Base-by-base conservation (phyloP, 2,329 filamentous ascomycete species). In the Lecanoromycetidae sp. region DNA sequence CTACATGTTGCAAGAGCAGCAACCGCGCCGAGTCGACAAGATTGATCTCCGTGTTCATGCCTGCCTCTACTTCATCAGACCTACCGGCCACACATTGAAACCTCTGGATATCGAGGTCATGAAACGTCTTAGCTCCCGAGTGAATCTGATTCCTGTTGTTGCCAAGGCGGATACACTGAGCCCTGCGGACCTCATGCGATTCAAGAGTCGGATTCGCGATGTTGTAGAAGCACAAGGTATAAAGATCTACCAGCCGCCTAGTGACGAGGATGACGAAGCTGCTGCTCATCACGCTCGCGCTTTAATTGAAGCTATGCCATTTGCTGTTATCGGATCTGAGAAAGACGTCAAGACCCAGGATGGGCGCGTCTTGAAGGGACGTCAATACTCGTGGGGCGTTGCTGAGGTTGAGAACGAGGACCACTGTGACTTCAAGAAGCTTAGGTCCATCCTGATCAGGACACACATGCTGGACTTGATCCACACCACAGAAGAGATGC, bases 391-490 rank as follows among this genome's bases (percentile, higher is more conserved):
- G 47, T 98, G 91, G 91, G 91, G 91, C 76, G 91, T 98, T 60
- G 91, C 91, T 53, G 91, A 98, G 70, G 91, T 98, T 44, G 91
- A 98, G 77, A 98, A 98, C 65, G 91, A 98, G 72, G 91, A 98
- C 65, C 91, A 98, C 77, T 98, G 91, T 71, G 91, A 98, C 71
- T 98, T 98, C 77, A 98, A 98, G 84, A 98, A 98, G 77, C 84
- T 98, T 55, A 88, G 91, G 61, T 94, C 90, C 40, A 96, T 98
- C 61, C 77, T 98, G 57, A 96, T 98, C 74, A 87, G 91, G 68
- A 95, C 90, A 42, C 91, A 98, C 75, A 98, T 98, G 91, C 80
- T 98, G 61, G 91, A 98, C 66, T 84, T 98, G 56, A 98, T 98
- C 66, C 91, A 98, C 76, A 98, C 93, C 55, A 98, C 91, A 58